Evolutionary conservation across 2,329 filamentous ascomycete genomes (phyloP).

Genomic region (Penicillium psychrosexuale): DNA sequence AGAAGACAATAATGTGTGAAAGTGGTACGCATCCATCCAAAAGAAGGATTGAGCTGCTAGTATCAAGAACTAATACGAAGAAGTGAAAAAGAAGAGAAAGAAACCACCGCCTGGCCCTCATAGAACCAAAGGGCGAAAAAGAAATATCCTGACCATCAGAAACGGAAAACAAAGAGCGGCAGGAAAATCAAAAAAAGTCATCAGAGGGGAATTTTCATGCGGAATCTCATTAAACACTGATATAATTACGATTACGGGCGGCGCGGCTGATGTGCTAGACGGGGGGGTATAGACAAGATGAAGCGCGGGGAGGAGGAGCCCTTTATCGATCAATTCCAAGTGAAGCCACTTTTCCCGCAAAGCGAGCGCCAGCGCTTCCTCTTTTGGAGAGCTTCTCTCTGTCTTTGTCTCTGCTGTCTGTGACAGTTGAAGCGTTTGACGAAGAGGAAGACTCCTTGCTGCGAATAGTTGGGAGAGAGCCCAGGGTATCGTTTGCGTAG

Average conservation of each 20-base stretch:
- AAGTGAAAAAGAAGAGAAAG: constrained; percentile 1
- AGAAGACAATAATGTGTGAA: neutral
- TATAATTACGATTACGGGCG: constrained; percentile 20
- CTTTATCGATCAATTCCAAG: constrained; percentile 42
- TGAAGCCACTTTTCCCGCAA: constrained; percentile 52
- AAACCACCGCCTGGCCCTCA: neutral
- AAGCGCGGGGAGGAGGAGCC: neutral
- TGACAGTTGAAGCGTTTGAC: constrained; percentile 29
- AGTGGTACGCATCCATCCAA: neutral
- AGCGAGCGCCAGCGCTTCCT: constrained; percentile 70
- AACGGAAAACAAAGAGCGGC: neutral
- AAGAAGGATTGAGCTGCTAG: neutral
- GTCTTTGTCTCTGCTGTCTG: constrained; percentile 57
- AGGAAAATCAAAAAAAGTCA: constrained; percentile 6
- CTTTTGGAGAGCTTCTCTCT: constrained; percentile 74
- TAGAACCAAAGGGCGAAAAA: constrained; percentile 1
- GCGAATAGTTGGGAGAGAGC: constrained; percentile 58
- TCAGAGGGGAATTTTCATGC: constrained; percentile 20
- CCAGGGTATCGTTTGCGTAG: constrained; percentile 53
- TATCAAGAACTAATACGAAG: constrained; percentile 1
- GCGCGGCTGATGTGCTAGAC: neutral
- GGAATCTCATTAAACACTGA: constrained; percentile 20
- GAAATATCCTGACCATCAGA: constrained; percentile 3
- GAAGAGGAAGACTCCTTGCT: constrained; percentile 27
- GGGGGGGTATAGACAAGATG: constrained; percentile 1